Conservation (phyloP, 2,329 filamentous ascomycete genomes). For the Aspergillus tubingensis region DNA sequence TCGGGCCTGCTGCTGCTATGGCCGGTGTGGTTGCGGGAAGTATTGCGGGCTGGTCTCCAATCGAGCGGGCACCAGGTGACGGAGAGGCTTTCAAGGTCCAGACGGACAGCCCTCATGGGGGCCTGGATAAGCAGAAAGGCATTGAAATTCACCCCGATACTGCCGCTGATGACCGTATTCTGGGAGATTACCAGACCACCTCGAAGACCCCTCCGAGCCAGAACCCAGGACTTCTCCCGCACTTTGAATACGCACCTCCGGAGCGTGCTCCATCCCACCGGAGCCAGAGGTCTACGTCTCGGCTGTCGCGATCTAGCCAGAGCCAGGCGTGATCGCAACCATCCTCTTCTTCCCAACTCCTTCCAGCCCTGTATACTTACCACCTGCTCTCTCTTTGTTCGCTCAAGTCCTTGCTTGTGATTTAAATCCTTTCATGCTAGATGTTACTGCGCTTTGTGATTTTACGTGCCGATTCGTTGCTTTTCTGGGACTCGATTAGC, state of each 20-base stretch:
- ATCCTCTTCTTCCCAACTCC: no score
- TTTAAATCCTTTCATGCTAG: background rate
- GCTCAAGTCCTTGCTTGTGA: background rate
- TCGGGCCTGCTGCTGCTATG: conserved; percentile 65
- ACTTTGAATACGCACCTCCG: conserved; percentile 46
- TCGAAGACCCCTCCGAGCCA: conserved; percentile 49
- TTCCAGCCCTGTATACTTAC: background rate
- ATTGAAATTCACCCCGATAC: conserved; percentile 53
- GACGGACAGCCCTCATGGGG: conserved; percentile 38
- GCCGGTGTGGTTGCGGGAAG: conserved; percentile 67
- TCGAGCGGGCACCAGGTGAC: conserved; percentile 50
- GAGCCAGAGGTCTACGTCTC: conserved; percentile 39
- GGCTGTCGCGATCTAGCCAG: conserved; percentile 39
- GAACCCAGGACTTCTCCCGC: conserved; percentile 47
- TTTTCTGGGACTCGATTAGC: background rate
- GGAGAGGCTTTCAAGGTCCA: conserved; percentile 44
- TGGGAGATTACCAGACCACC: conserved; percentile 38
- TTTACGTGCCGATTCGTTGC: background rate
- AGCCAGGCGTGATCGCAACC: conserved; percentile 23
- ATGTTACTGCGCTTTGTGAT: background rate
- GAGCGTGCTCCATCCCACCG: conserved; percentile 36
- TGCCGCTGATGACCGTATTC: conserved; percentile 47
- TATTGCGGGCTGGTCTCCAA: conserved; percentile 65
- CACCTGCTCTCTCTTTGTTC: background rate
- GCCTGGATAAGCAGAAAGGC: conserved; percentile 44